Conservation (phyloP, 2,329 filamentous ascomycete genomes). For the Aaosphaeria pasadenensis region DNA sequence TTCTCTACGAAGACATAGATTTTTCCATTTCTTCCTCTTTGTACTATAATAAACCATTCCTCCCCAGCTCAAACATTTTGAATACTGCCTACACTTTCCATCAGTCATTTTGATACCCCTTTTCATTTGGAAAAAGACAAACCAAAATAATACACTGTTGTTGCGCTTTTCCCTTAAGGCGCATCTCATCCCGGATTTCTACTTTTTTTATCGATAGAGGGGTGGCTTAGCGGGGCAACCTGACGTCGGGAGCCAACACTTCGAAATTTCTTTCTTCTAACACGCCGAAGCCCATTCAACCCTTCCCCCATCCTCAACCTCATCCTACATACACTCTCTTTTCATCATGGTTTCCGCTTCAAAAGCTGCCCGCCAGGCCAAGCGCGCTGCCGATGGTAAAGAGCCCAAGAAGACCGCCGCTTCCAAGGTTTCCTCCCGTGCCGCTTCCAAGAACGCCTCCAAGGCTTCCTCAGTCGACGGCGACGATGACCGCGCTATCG, state of each 20-base stretch:
- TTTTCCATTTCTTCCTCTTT: no score
- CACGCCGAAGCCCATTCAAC: constrained; percentile 5
- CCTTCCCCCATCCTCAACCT: constrained; percentile 15
- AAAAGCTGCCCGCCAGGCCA: constrained; percentile 66
- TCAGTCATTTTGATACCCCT: no score
- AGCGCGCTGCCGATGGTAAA: constrained; percentile 65
- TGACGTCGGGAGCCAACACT: constrained; percentile 12
- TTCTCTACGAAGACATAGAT: no score
- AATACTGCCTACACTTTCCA: no score
- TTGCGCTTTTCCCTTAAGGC: no score
- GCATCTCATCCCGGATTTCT: no score
- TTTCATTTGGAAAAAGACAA: no score
- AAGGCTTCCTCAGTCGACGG: constrained; percentile 66
- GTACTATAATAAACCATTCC: no score
- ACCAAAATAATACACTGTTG: no score
- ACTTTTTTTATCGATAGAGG: constrained; percentile 11
- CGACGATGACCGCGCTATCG: constrained; percentile 66
- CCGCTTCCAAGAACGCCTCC: constrained; percentile 60
- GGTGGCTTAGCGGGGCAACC: constrained; percentile 18
- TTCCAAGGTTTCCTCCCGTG: constrained; percentile 69
- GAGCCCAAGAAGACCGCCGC: constrained; percentile 74
- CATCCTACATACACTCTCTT: constrained; percentile 9
- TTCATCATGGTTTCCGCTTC: constrained; percentile 64
- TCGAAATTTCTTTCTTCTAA: constrained; percentile 19
- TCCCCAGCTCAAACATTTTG: no score